Evolutionary conservation across 768 basidiomycete species (phyloP).

Genomic region (Boletus sp.): DNA sequence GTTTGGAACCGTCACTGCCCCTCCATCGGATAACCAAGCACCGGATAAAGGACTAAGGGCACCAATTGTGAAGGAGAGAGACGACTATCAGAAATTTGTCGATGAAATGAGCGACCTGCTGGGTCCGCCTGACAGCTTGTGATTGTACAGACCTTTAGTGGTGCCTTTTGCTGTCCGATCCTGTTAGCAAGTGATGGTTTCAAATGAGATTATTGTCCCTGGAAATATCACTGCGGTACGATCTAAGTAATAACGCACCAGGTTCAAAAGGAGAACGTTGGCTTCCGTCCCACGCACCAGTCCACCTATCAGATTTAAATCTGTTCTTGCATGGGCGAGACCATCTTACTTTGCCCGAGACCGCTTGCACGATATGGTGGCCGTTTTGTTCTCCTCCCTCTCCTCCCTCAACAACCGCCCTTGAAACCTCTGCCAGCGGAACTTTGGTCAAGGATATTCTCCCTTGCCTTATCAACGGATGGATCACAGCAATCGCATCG

Average conservation of each 20-base stretch:
- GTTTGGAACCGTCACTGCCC: slow-evolving; percentile 44
- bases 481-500: slow-evolving; percentile 7
- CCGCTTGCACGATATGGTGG: slow-evolving; percentile 61
- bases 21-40: slow-evolving; percentile 11
- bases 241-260: not conserved
- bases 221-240: not conserved
- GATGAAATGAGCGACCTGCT: slow-evolving; percentile 74
- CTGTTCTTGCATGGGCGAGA: slow-evolving; percentile 30
- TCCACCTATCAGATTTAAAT: not conserved
- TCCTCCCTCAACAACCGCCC: slow-evolving; percentile 54
- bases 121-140: slow-evolving; percentile 21
- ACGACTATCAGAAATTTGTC: slow-evolving; percentile 74
- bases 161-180: not conserved
- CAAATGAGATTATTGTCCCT: not conserved
- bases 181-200: not conserved
- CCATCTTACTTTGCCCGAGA: slow-evolving; percentile 60
- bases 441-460: slow-evolving; percentile 66
- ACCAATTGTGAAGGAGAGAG: slow-evolving; percentile 42
- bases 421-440: slow-evolving; percentile 61
- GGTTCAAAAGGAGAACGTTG: not conserved
- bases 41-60: slow-evolving; percentile 21
- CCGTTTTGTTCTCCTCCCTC: slow-evolving; percentile 60
- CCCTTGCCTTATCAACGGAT: slow-evolving; percentile 26
- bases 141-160: not conserved
- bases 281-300: not conserved